Evolutionary conservation across 306 rosid genomes (phyloP).

Genomic region (Ceratonia siliqua): DNA sequence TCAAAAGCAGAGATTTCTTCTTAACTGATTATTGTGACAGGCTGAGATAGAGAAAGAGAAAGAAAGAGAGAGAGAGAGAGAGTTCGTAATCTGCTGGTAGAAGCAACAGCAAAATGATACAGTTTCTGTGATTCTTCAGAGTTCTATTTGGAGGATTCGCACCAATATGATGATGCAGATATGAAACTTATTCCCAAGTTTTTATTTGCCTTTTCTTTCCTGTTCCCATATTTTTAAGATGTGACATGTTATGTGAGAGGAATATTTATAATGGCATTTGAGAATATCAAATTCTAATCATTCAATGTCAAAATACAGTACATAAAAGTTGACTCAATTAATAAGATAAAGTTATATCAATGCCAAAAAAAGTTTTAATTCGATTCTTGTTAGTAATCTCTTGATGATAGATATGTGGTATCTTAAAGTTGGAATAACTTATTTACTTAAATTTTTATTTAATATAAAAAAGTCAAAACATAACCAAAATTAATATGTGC

Average conservation of each 20-base stretch:
- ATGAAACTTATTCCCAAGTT: background rate
- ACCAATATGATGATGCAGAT: background rate
- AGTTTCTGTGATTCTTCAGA: constrained; percentile 8
- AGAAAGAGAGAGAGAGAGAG: background rate
- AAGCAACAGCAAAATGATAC: constrained; percentile 8
- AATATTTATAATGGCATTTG: background rate
- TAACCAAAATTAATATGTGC: no score
- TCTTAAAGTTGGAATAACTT: no score
- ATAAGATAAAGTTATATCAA: no score
- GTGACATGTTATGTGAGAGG: constrained; percentile 12
- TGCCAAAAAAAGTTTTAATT: no score
- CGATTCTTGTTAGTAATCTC: no score
- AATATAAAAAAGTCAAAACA: no score
- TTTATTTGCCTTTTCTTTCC: background rate
- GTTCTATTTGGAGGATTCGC: background rate
- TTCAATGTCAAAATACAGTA: background rate
- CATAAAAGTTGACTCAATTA: no score
- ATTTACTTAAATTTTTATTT: no score
- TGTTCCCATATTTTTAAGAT: background rate
- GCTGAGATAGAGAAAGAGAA: background rate
- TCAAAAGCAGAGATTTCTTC: background rate
- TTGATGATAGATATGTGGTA: no score
- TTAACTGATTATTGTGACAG: background rate
- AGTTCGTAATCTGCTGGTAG: constrained; percentile 1
- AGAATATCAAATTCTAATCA: background rate